phyloP scores from a whole-genome alignment of 2,329 filamentous ascomycete species.

The Colletotrichum costaricense region DNA sequence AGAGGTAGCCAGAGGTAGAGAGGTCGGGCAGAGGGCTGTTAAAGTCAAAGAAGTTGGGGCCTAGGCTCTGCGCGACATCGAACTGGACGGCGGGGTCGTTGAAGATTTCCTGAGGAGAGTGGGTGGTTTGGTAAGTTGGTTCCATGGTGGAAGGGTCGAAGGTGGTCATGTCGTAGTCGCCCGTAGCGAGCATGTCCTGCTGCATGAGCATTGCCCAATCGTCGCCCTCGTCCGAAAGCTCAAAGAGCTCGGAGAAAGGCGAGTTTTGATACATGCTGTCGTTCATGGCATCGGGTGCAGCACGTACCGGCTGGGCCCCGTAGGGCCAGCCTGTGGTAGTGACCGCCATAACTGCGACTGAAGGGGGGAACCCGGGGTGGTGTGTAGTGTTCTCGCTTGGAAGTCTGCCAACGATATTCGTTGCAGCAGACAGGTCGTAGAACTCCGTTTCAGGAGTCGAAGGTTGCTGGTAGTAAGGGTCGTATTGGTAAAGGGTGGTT shows the following conservation, averaged over 20 bases:
- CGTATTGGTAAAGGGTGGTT: conserved; percentile 17
- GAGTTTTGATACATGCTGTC: conserved; percentile 19
- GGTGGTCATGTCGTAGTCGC: conserved; percentile 20
- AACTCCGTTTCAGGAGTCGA: conserved; percentile 18
- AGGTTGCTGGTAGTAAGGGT: conserved; percentile 13
- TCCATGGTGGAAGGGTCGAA: not conserved
- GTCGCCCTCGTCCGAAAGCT: conserved; percentile 19
- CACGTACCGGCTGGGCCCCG: conserved; percentile 20
- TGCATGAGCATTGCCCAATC: conserved; percentile 30
- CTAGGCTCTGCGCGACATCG: conserved; percentile 28
- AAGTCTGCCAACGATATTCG: conserved; percentile 13
- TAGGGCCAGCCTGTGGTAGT: conserved; percentile 26
- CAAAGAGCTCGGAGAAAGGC: conserved; percentile 32
- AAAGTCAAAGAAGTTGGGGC: conserved; percentile 16
- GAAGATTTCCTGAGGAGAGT: conserved; percentile 19
- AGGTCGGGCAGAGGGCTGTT: conserved; percentile 28
- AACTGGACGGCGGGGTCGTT: conserved; percentile 20
- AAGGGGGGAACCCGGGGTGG: conserved; percentile 14
- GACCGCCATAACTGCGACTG: conserved; percentile 16
- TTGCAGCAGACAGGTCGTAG: conserved; percentile 15
- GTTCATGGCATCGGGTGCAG: conserved; percentile 31
- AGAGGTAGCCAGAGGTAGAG: conserved; percentile 27
- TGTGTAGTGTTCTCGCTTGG: conserved; percentile 8
- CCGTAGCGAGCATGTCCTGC: conserved; percentile 25
- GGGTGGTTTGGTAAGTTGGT: not conserved